A percentile compares a stretch with the other conserved stretches of the same genome.
Evolutionary conservation across 305 asterid species (phyloP).

Genomic region (Fraxinus angustifolia): DNA sequence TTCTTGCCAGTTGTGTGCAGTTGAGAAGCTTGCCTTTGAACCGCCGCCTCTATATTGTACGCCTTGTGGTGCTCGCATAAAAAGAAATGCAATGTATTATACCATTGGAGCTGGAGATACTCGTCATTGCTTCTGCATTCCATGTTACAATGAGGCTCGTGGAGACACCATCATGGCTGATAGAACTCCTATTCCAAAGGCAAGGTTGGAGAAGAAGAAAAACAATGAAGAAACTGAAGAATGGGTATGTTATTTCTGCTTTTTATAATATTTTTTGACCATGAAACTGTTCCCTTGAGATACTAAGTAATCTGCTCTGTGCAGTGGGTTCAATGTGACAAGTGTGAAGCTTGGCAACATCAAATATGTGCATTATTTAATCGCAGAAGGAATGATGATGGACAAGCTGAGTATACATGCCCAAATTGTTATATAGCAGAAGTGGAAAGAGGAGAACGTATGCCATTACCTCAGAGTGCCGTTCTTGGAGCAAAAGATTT

Average conservation of each 20-base stretch:
- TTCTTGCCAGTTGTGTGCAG: slow-evolving; percentile 97
- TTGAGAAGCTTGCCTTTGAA: slow-evolving; percentile 87
- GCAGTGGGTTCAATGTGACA: slow-evolving; percentile 99
- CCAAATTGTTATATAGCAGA: slow-evolving; percentile 91
- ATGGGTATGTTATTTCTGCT: slow-evolving; percentile 57
- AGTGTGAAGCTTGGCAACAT: slow-evolving; percentile 99
- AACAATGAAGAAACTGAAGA: slow-evolving; percentile 95
- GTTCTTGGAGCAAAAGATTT: slow-evolving; percentile 97
- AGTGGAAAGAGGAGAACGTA: slow-evolving; percentile 92
- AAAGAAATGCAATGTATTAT: slow-evolving; percentile 89
- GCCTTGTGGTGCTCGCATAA: slow-evolving; percentile 94
- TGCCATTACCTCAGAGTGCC: slow-evolving; percentile 79
- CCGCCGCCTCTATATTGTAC: slow-evolving; percentile 89
- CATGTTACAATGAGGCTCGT: slow-evolving; percentile 82
- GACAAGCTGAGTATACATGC: slow-evolving; percentile 98
- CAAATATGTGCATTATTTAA: slow-evolving; percentile 97
- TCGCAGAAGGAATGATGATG: slow-evolving; percentile 93
- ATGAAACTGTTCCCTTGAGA: slow-evolving; percentile 7
- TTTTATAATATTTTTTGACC: slow-evolving; percentile 9
- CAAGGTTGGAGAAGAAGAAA: slow-evolving; percentile 91
- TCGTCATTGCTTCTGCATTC: slow-evolving; percentile 82
- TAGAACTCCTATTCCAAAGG: slow-evolving; percentile 61
- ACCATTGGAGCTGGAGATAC: slow-evolving; percentile 89
- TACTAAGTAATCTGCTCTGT: slow-evolving; percentile 29
- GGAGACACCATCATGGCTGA: slow-evolving; percentile 78